Evolutionary conservation across 176 grass and related monocot species (phyloP).

Genomic region (Chloris gayana): DNA sequence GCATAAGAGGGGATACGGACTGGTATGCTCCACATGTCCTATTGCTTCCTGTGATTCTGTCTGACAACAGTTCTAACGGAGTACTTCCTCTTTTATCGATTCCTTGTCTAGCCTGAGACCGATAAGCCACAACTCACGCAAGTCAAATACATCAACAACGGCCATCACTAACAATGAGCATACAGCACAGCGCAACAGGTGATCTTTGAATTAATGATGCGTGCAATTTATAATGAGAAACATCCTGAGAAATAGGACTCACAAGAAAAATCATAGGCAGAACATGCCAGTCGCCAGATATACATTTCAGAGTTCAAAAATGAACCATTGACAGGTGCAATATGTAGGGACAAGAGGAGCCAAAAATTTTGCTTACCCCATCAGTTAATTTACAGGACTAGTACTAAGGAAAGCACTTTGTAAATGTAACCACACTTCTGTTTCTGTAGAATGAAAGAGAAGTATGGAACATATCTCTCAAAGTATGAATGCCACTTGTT

Average conservation of each 20-base stretch:
- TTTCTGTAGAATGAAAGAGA: not conserved
- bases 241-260: not conserved
- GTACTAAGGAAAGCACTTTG: slow-evolving; percentile 12
- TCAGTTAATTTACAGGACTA: slow-evolving; percentile 31
- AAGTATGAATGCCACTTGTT: slow-evolving; percentile 11
- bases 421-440: not conserved
- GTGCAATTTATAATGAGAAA: not conserved
- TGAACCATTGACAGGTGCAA: slow-evolving; percentile 30
- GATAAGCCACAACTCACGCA: not conserved
- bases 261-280: not conserved
- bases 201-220: not conserved
- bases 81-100: too few species aligned
- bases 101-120: not conserved
- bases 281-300: not conserved
- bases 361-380: slow-evolving; percentile 43
- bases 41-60: not conserved
- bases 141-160: not conserved
- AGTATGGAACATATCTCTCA: not conserved
- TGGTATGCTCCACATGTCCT: not conserved
- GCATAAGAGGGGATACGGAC: not conserved
- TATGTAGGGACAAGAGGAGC: slow-evolving; percentile 39
- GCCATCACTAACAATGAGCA: not conserved
- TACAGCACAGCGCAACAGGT: not conserved
- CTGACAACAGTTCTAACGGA: too few species aligned
- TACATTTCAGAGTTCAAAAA: slow-evolving; percentile 19